Base-by-base conservation (phyloP, 2,329 filamentous ascomycete genomes). In the Hypoxylon sp. region DNA sequence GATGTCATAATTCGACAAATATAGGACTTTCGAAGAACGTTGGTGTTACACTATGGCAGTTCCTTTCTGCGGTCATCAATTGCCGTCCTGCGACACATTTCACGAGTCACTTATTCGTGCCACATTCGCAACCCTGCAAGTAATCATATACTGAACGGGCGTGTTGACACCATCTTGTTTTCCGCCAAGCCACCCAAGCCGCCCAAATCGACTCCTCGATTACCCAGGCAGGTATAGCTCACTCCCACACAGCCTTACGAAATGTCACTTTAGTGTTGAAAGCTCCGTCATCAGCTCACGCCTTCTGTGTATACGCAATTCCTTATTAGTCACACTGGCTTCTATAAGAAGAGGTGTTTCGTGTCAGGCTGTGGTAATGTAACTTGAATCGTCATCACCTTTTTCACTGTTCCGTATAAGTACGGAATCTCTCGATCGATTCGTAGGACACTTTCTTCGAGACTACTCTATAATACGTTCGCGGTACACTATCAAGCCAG, bases 341-440 rank as follows among this genome's bases (percentile, higher is more conserved):
- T 55, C 22, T 69, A 67, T 67, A 67, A 65, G n/a, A 59, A 53
- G 33, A 48, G 38, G 45, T 64, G 52, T 50, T 55, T 61, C 49
- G 52, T 67, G 56, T 54, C 53, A 59, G 59, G 55, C 7, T 59
- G 7, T n/a, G n/a, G n/a, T 16, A n/a, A 53, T 12, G 8, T 26
- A 28, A 45, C 28, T 14, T 40, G 4, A 20, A 18, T 16, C 3
- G 52, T 5, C 22, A 56, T 33, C 40, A 58, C 30, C 20, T 55
- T 49, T 32, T 45, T 38, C 26, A 36, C 12, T 38, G 36, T 11
- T 24, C 12, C 6, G 4, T 30, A 53, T 12, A 58, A 28, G 9
- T 1, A 28, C 28, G 1, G 7, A 18, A 33, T 12, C 32, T 14
- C 14, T 20, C 28, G 30, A 59, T 26, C 26, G 5, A 5, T 11